Conservation (phyloP, 805 yeast genomes). For the Yarrowia porcina region DNA sequence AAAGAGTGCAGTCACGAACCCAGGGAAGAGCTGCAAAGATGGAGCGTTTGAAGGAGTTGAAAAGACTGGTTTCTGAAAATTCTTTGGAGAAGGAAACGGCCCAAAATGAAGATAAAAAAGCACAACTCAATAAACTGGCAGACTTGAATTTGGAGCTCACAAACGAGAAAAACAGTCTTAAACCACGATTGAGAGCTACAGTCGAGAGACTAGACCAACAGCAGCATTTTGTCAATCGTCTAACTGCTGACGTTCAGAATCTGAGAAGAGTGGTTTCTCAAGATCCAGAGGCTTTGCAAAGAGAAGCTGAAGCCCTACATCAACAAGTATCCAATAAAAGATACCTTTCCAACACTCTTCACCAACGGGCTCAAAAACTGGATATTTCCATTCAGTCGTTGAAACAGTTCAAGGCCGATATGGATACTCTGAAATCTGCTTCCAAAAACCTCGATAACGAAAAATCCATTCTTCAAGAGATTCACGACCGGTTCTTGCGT, state of each 20-base stretch:
- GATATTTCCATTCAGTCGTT: not conserved
- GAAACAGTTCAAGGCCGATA: not conserved
- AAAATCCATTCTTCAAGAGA: not conserved
- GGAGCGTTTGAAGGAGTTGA: not conserved
- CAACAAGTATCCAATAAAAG: not conserved
- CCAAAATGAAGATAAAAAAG: not conserved
- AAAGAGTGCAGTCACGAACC: not conserved
- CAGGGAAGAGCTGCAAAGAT: not conserved
- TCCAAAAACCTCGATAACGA: not conserved
- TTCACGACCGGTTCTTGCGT: not conserved
- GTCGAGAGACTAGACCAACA: not conserved
- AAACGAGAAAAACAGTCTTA: not conserved
- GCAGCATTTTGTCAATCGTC: not conserved
- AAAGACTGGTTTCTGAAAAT: not conserved
- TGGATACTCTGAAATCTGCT: not conserved
- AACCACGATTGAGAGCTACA: not conserved
- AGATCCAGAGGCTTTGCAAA: not conserved
- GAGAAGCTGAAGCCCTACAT: not conserved
- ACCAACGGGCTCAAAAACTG: not conserved
- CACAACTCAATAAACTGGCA: not conserved
- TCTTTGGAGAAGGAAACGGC: not conserved
- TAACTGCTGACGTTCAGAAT: not conserved
- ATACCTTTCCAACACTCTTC: not conserved
- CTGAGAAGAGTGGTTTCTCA: not conserved
- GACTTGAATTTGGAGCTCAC: not conserved